Percentiles rank a stretch among this genome's conserved stretches.
Evolutionary conservation across 441 rosid genomes (phyloP).

Genomic region (Flueggea neowawraea): DNA sequence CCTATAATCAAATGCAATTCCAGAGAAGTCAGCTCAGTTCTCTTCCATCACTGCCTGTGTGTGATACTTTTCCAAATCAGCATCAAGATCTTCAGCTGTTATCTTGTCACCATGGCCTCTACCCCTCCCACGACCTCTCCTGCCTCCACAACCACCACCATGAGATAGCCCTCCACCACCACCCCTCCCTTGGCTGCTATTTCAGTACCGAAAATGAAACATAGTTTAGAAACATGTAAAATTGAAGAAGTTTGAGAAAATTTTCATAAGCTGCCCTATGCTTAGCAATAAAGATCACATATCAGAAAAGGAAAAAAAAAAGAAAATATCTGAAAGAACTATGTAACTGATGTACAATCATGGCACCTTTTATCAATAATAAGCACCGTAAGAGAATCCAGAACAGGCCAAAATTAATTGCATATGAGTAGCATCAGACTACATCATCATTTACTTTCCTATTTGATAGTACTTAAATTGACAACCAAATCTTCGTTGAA

Average conservation of each 20-base stretch:
- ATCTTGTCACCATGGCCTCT: conserved; percentile 70
- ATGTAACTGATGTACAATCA: neutral
- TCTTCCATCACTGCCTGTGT: conserved; percentile 64
- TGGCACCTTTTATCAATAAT: neutral
- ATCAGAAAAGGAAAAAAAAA: neutral
- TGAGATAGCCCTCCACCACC: conserved; percentile 48
- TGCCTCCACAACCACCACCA: conserved; percentile 45
- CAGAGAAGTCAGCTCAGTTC: conserved; percentile 28
- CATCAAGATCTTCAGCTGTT: conserved; percentile 94
- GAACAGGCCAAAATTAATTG: too few relatives aligned
- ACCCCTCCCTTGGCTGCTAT: conserved; percentile 39
- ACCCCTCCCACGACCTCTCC: conserved; percentile 71
- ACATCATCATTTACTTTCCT: too few relatives aligned
- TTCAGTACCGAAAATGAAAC: neutral
- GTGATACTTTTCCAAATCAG: conserved; percentile 91
- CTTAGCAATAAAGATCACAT: neutral
- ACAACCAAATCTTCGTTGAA: too few relatives aligned
- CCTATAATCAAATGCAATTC: neutral
- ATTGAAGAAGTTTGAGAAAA: neutral
- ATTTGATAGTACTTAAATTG: too few relatives aligned
- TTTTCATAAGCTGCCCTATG: too few relatives aligned
- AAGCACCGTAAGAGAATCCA: neutral
- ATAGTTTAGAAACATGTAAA: neutral
- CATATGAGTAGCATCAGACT: too few relatives aligned
- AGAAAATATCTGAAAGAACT: neutral